A percentile compares a stretch with the other conserved stretches of the same genome.
These are phyloP conservation scores for Debaryomyces hansenii DNA, from an alignment of 805 yeast species.

Conservation along the genomic window DNA sequence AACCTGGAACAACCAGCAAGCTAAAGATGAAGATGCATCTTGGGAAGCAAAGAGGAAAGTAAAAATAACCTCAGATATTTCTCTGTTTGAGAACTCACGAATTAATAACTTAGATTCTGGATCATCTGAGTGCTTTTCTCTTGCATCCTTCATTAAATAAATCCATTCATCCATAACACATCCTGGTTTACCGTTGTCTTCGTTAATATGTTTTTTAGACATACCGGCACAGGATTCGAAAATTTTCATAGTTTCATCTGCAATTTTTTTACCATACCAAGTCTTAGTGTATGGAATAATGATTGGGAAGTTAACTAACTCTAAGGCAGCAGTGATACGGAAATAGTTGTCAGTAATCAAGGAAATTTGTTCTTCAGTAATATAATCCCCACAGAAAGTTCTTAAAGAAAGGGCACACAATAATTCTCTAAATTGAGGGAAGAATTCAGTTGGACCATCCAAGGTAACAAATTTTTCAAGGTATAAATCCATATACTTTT, in stretches of 20 bases:
- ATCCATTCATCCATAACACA: constrained; percentile 98
- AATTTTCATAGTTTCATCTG: constrained; percentile 91
- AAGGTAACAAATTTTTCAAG: constrained; percentile 64
- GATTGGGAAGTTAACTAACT: constrained; percentile 96
- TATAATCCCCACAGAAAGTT: constrained; percentile 95
- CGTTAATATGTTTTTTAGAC: constrained; percentile 76
- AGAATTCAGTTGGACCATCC: constrained; percentile 71
- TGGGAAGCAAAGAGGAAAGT: constrained; percentile 97
- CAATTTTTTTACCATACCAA: constrained; percentile 94
- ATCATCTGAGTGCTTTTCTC: constrained; percentile 48
- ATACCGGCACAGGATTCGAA: constrained; percentile 85
- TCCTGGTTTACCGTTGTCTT: constrained; percentile 70
- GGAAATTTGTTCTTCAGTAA: constrained; percentile 87
- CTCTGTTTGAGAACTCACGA: constrained; percentile 84
- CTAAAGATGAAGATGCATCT: constrained; percentile 95
- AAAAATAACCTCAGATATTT: constrained; percentile 94
- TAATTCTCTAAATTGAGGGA: constrained; percentile 93
- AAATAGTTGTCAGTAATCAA: constrained; percentile 90
- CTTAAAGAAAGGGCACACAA: constrained; percentile 92
- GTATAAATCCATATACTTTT: constrained; percentile 80
- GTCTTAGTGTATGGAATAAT: constrained; percentile 95
- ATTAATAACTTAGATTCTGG: constrained; percentile 58
- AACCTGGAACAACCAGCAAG: constrained; percentile 97
- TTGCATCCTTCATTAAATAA: constrained; percentile 75
- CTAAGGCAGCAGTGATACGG: constrained; percentile 91